Percentiles rank a stretch among this genome's conserved stretches.
These are phyloP conservation scores for Aureobasidium sp. DNA, from an alignment of 2,329 filamentous ascomycete genomes.

Conservation along the genomic window DNA sequence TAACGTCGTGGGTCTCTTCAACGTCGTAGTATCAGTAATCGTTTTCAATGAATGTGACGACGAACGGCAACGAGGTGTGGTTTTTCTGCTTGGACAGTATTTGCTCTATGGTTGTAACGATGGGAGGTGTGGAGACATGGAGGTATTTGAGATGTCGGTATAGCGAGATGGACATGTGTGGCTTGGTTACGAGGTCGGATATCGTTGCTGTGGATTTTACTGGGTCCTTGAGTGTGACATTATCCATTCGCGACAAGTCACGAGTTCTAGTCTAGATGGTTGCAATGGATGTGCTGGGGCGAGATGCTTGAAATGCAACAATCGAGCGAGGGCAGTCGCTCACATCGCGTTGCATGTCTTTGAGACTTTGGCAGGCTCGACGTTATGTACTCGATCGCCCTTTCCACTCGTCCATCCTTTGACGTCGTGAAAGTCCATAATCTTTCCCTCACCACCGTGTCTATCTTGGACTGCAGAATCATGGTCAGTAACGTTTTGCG, in stretches of 20 bases:
- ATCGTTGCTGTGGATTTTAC: background rate
- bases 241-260: background rate
- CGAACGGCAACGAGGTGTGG: no score
- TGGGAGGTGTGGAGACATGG: background rate
- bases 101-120: background rate
- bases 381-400: background rate
- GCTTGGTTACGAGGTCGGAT: background rate
- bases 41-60: no score
- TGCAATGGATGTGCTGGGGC: background rate
- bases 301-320: background rate
- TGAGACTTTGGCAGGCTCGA: background rate
- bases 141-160: background rate
- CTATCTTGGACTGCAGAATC: conserved; percentile 5
- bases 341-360: background rate
- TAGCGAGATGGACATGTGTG: background rate
- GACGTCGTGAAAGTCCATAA: conserved; percentile 9
- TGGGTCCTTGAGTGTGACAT: background rate
- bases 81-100: background rate
- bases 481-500: background rate
- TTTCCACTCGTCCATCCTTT: conserved; percentile 3
- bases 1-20: background rate
- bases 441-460: conserved; percentile 2
- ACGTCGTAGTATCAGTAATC: background rate
- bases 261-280: background rate
- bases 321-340: background rate